Evolutionary conservation across 371 early-diverging fungal genomes (phyloP).

Genomic region (Rhizoclosmatium hyalinum): DNA sequence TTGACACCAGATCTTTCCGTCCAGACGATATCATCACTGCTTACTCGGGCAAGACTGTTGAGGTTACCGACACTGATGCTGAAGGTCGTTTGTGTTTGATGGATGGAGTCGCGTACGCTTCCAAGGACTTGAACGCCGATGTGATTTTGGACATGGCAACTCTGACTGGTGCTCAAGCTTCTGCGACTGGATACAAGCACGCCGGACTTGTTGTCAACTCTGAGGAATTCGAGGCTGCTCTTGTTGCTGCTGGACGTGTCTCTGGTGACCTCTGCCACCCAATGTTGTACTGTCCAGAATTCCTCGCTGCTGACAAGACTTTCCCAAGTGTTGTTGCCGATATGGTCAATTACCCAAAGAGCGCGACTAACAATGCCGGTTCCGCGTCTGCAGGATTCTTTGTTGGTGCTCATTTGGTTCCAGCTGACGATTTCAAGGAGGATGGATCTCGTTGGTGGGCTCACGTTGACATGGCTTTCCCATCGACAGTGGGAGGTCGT

Average conservation of each 20-base stretch:
- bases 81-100: constrained; percentile 50
- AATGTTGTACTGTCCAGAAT: constrained; percentile 43
- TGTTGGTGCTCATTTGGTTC: constrained; percentile 49
- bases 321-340: constrained; percentile 43
- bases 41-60: constrained; percentile 60
- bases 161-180: constrained; percentile 59
- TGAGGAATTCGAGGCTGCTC: constrained; percentile 40
- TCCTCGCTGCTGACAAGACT: constrained; percentile 28
- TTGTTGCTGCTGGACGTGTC: constrained; percentile 47
- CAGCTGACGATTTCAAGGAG: constrained; percentile 38
- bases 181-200: constrained; percentile 53
- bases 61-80: constrained; percentile 62
- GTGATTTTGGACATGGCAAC: constrained; percentile 57
- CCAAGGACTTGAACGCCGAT: constrained; percentile 48
- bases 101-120: constrained; percentile 55
- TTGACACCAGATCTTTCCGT: constrained; percentile 37
- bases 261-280: constrained; percentile 53
- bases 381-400: constrained; percentile 53
- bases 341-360: constrained; percentile 43
- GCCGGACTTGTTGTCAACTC: constrained; percentile 48
- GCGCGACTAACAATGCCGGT: constrained; percentile 48
- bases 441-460: constrained; percentile 42
- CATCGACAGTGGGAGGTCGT: constrained; percentile 27
- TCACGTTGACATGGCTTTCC: constrained; percentile 43
- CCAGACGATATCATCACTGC: constrained; percentile 53